Evolutionary conservation across 805 yeast genomes (phyloP), one percentile per base, ranked within the genome.

Genomic region (Cyberlindnera subsufficiens): DNA sequence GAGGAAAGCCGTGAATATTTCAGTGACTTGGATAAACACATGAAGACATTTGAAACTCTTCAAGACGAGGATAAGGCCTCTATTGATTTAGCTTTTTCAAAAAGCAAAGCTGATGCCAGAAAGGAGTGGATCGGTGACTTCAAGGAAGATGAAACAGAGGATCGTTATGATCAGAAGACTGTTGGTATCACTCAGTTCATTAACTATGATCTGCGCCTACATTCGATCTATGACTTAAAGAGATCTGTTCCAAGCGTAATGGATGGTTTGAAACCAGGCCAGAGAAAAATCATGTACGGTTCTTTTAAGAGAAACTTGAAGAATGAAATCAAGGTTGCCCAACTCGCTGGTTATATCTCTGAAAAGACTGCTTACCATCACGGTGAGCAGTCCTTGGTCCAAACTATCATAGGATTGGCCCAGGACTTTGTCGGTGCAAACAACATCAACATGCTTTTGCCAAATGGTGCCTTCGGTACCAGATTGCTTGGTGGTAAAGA

Each of bases 401-500:
- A 85, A 61, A 88, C 99, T 0, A 90, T 93, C 59, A 78, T 93
- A 56, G 95, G 96, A 6, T 67, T 93, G 60, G 99, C 99, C 1
- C 99, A 93, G 62, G 89, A 88, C 62, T 93, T 86, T 59, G 83
- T 91, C 38, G 99, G 99, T 10, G 74, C 96, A 7, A 93, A 93
- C 58, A 93, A 93, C 58, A 66, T 93, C 53, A 85, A 93, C 61
- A 58, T 88, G 40, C 68, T 93, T 55, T 74, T 79, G 60, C 99
- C 99, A 37, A 86, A 84, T 61, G 99, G 99, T 72, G 82, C 88
- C 30, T 93, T 93, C 61, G 99, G 99, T 75, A 82, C 96, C 1
- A 80, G 99, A 66, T 90, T 93, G 20, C 74, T 87, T 20, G 99
- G 99, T 64, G 99, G 99, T 69, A 93, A 93, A 63, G 99, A 93